Conservation (phyloP, 257 asterid genomes). For the Salvia rosmarinus region DNA sequence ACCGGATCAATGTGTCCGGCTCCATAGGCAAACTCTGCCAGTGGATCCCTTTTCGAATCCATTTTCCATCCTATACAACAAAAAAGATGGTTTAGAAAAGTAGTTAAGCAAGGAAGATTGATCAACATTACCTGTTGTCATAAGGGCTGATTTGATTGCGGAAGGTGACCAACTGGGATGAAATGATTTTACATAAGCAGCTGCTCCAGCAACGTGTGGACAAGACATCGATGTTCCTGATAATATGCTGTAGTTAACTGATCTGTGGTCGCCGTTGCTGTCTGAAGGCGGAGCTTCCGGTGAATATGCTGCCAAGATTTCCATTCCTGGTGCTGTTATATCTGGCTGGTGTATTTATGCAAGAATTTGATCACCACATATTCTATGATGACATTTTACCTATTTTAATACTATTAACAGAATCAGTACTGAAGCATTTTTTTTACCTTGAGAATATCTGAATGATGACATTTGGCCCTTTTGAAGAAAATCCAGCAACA, state of each 20-base stretch:
- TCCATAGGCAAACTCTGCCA: no score
- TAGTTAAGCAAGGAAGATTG: no score
- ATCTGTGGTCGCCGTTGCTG: not conserved
- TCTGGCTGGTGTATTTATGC: conserved; percentile 27
- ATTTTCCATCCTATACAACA: conserved; percentile 26
- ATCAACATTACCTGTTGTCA: conserved; percentile 33
- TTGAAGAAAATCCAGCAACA: conserved; percentile 30
- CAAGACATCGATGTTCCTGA: conserved; percentile 42
- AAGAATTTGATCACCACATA: no score
- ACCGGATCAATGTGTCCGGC: no score
- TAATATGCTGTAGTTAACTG: not conserved
- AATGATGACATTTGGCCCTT: conserved; percentile 37
- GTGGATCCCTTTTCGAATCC: conserved; percentile 11
- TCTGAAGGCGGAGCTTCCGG: conserved; percentile 18
- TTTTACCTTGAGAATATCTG: no score
- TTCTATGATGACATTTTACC: no score
- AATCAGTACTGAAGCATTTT: no score
- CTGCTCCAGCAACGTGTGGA: conserved; percentile 43
- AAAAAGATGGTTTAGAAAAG: not conserved
- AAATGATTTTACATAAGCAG: conserved; percentile 35
- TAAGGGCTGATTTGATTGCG: conserved; percentile 42
- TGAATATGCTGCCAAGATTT: conserved; percentile 35
- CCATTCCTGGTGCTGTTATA: conserved; percentile 37
- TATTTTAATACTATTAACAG: no score
- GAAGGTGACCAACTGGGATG: conserved; percentile 45